Conservation (phyloP, 1,284 basidiomycete species). For the Malassezia caprae region DNA sequence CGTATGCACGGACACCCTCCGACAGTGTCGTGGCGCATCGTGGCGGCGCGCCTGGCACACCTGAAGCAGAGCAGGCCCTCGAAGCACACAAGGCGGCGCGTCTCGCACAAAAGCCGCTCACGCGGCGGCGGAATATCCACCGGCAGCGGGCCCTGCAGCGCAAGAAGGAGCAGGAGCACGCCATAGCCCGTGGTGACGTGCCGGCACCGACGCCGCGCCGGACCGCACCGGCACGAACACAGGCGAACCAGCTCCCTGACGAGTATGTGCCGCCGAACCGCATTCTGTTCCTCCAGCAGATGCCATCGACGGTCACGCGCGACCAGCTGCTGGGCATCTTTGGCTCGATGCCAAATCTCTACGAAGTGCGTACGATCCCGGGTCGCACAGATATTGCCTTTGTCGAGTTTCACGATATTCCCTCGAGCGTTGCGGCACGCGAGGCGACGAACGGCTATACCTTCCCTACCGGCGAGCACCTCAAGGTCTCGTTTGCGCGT, state of each 20-base stretch:
- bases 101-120: slow-evolving; percentile 28
- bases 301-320: slow-evolving; percentile 29
- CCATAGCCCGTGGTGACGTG: slow-evolving; percentile 1
- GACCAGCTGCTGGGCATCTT: slow-evolving; percentile 37
- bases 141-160: slow-evolving; percentile 26
- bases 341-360: slow-evolving; percentile 29
- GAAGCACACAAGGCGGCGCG: slow-evolving; percentile 55
- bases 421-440: slow-evolving; percentile 31
- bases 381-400: slow-evolving; percentile 44
- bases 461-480: slow-evolving; percentile 35
- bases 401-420: slow-evolving; percentile 40
- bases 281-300: slow-evolving; percentile 81
- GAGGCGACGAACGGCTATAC: slow-evolving; percentile 41
- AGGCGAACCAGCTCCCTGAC: slow-evolving; percentile 65
- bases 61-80: slow-evolving; percentile 19
- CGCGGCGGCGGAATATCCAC: slow-evolving; percentile 25
- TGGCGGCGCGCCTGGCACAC: slow-evolving; percentile 12
- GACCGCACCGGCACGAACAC: slow-evolving; percentile 12
- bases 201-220: not conserved
- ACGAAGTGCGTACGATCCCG: slow-evolving; percentile 41
- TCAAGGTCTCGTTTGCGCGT: slow-evolving; percentile 27
- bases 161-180: slow-evolving; percentile 13
- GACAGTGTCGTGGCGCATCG: slow-evolving; percentile 64
- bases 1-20: slow-evolving; percentile 75
- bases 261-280: slow-evolving; percentile 98